Conservation (phyloP, 805 yeast genomes). For the Vanderwaltozyma verrucispora region DNA sequence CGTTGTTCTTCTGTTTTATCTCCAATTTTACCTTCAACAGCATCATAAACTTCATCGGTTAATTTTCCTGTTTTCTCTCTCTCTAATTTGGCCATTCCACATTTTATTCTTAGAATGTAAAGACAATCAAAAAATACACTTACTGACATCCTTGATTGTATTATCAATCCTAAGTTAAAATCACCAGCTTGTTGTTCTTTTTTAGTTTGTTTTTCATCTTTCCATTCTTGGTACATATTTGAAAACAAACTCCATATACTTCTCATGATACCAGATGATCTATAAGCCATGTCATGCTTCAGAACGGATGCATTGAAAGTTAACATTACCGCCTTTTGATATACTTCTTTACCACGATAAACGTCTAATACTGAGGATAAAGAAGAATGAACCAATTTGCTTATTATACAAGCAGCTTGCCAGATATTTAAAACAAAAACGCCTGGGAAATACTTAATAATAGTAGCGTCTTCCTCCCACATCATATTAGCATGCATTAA, state of each 20-base stretch:
- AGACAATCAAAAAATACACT: constrained; percentile 87
- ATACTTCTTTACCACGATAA: constrained; percentile 60
- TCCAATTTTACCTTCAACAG: constrained; percentile 25
- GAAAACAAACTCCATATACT: constrained; percentile 87
- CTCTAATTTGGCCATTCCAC: constrained; percentile 68
- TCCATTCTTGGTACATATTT: constrained; percentile 47
- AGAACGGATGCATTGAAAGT: constrained; percentile 74
- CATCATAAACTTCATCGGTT: constrained; percentile 26
- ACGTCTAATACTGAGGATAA: constrained; percentile 56
- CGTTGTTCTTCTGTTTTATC: constrained; percentile 3
- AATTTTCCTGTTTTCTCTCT: constrained; percentile 20
- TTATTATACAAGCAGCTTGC: constrained; percentile 86
- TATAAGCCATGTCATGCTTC: constrained; percentile 85
- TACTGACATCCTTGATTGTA: constrained; percentile 82
- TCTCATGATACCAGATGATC: constrained; percentile 89
- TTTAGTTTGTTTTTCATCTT: constrained; percentile 12
- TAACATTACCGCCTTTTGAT: constrained; percentile 53
- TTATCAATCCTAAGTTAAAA: constrained; percentile 38
- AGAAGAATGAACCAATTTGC: constrained; percentile 68
- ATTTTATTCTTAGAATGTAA: constrained; percentile 73
- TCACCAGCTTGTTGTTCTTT: constrained; percentile 7
- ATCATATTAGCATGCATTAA: constrained; percentile 57
- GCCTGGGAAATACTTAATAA: constrained; percentile 73
- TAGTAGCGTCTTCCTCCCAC: constrained; percentile 46
- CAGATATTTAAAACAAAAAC: constrained; percentile 74